These are phyloP conservation scores for Kluyveromyces lactis DNA, from an alignment of 805 yeast genomes.

Conservation along the genomic window DNA sequence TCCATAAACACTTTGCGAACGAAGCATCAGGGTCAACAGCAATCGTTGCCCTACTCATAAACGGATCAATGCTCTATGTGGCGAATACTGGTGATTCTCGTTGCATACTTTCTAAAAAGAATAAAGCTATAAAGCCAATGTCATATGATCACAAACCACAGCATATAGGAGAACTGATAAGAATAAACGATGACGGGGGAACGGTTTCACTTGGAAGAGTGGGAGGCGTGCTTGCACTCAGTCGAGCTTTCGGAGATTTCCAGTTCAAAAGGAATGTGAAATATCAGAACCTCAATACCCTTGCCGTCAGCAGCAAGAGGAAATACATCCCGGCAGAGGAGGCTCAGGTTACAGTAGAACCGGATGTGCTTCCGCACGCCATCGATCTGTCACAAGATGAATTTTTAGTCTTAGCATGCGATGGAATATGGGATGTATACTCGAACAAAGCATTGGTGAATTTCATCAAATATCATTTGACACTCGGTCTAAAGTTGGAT, in stretches of 20 bases:
- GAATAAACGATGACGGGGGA: conserved; percentile 92
- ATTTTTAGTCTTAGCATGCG: conserved; percentile 68
- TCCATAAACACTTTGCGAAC: conserved; percentile 32
- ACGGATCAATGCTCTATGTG: conserved; percentile 40
- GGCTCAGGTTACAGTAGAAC: conserved; percentile 72
- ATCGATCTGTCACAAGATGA: conserved; percentile 42
- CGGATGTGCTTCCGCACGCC: conserved; percentile 58
- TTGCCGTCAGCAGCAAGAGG: conserved; percentile 8
- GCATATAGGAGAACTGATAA: conserved; percentile 85
- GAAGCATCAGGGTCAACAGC: conserved; percentile 47
- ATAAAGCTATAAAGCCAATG: conserved; percentile 49
- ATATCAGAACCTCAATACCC: conserved; percentile 31
- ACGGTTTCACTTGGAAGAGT: conserved; percentile 89
- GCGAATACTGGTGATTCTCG: conserved; percentile 77
- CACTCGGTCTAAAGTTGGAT: conserved; percentile 48
- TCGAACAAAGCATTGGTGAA: conserved; percentile 47
- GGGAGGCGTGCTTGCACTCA: conserved; percentile 87
- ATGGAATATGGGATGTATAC: conserved; percentile 75
- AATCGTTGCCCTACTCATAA: conserved; percentile 36
- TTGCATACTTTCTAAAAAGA: conserved; percentile 42
- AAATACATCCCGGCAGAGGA: conserved; percentile 46
- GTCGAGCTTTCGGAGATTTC: conserved; percentile 85
- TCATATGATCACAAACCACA: conserved; percentile 89
- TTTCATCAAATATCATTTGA: conserved; percentile 48
- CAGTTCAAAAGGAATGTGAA: conserved; percentile 35